These are phyloP conservation scores for Exophiala sp. DNA, from an alignment of 2,329 filamentous ascomycete genomes.

Conservation along the genomic window DNA sequence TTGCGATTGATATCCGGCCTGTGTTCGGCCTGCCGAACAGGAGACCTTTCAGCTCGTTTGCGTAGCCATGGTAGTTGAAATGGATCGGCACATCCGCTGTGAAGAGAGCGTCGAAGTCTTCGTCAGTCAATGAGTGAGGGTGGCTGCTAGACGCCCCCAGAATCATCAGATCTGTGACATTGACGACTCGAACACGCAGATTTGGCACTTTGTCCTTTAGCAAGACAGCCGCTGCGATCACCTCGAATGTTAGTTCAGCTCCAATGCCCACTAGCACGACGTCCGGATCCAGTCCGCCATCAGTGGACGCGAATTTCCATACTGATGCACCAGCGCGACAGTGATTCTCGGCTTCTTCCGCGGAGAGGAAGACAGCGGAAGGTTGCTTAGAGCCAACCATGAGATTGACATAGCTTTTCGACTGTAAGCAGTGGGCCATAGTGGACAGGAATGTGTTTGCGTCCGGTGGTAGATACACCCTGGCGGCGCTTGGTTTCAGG, in stretches of 20 bases:
- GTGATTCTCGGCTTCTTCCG: constrained; percentile 59
- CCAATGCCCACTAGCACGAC: constrained; percentile 63
- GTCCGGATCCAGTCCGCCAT: constrained; percentile 55
- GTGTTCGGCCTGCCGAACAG: constrained; percentile 56
- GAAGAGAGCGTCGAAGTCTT: constrained; percentile 56
- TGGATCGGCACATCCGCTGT: constrained; percentile 54
- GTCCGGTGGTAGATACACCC: constrained; percentile 65
- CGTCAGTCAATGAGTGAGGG: constrained; percentile 54
- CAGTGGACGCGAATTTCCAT: constrained; percentile 62
- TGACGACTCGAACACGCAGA: constrained; percentile 59
- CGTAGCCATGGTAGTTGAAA: constrained; percentile 69
- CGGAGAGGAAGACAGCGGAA: constrained; percentile 56
- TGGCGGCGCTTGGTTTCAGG: constrained; percentile 56
- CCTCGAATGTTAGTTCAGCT: constrained; percentile 63
- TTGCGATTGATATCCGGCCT: constrained; percentile 54
- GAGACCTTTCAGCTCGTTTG: constrained; percentile 57
- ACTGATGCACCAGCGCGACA: constrained; percentile 58
- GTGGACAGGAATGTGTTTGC: constrained; percentile 65
- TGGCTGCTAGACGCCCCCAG: constrained; percentile 54
- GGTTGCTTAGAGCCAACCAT: constrained; percentile 67
- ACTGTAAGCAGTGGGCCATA: constrained; percentile 58
- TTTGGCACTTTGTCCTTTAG: constrained; percentile 49
- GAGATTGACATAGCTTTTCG: constrained; percentile 63
- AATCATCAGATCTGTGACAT: constrained; percentile 65
- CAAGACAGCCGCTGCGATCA: constrained; percentile 58